These are phyloP conservation scores for Bathelium albidoporum DNA, from an alignment of 495 filamentous ascomycete species.

Conservation along the genomic window DNA sequence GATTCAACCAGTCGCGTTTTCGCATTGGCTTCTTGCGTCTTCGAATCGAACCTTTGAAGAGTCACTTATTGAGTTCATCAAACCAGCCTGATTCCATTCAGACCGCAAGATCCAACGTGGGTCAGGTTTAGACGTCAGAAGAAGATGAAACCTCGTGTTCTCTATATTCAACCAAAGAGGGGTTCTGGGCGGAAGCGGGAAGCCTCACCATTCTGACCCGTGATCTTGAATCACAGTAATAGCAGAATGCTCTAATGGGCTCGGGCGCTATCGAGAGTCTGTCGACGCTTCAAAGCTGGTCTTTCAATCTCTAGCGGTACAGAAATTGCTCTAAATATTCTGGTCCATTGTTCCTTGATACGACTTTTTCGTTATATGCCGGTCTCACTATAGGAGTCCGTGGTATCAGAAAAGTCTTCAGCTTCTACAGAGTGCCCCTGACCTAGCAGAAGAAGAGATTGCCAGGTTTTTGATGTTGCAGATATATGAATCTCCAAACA, in stretches of 20 bases:
- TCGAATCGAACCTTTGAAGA: neutral
- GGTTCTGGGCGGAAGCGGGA: neutral
- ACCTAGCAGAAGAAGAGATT: neutral
- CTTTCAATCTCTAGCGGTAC: neutral
- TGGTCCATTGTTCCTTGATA: neutral
- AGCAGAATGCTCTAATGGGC: neutral
- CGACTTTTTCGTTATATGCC: neutral
- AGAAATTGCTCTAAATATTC: neutral
- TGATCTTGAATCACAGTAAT: neutral
- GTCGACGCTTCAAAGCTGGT: neutral
- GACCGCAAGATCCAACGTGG: neutral
- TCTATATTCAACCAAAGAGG: neutral
- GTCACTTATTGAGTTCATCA: neutral
- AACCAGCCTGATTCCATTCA: neutral
- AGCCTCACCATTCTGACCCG: neutral
- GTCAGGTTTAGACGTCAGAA: neutral
- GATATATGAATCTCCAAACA: neutral
- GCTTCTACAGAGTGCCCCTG: neutral
- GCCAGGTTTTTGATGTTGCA: neutral
- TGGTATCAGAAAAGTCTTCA: neutral
- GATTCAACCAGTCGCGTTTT: neutral
- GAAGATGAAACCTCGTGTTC: neutral
- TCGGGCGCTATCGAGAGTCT: neutral
- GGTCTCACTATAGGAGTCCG: neutral
- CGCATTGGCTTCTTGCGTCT: neutral